Evolutionary conservation across 108 stramenopile genomes (phyloP), one percentile per base, ranked within the genome.

Genomic region (Conticribra guillardii): DNA sequence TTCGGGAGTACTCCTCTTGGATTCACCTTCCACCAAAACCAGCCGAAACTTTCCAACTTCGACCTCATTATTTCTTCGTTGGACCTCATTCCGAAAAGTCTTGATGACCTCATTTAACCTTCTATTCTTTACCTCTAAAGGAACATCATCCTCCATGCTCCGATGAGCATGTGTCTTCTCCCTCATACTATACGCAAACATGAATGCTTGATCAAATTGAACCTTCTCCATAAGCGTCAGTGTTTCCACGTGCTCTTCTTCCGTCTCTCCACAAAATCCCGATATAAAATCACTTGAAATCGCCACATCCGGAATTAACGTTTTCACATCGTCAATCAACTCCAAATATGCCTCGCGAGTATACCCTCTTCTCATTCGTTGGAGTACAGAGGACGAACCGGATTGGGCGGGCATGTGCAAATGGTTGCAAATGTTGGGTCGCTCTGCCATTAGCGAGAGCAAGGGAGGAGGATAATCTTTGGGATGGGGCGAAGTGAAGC

Each of bases 251-350:
- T 99, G 99, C 53, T 99, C 99, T 49, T 85, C 87, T 56, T 97
- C 95, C 4, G 98, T 97, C 83, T 99, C 99, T 9, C 88, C 97
- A 68, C 99, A 99, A 75, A 99, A 99, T 54, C 99, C 99, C 5
- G 92, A 56, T 51, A 99, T 99, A 58, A 98, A 93, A 82, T 99
- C 99, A n/a, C 86, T 89, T 17, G 93, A 93, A 23, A 99, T 72
- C 11, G 96, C 86, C 15, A 97, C 96, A 53, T 94, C 97, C 0
- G 96, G 95, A 55, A 99, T 90, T 9, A 75, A 64, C 11, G 29
- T 34, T n/a, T 81, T 71, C 2, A 93, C 89, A 34, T 82, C 65
- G 21, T 90, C 81, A 51, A 96, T 87, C 41, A 99, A 80, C 33
- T 89, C 73, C 61, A 97, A 54, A 75, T 98, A 99, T 0, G 98